Conservation (phyloP, 2,329 filamentous ascomycete species). For the Colletotrichum plurivorum region DNA sequence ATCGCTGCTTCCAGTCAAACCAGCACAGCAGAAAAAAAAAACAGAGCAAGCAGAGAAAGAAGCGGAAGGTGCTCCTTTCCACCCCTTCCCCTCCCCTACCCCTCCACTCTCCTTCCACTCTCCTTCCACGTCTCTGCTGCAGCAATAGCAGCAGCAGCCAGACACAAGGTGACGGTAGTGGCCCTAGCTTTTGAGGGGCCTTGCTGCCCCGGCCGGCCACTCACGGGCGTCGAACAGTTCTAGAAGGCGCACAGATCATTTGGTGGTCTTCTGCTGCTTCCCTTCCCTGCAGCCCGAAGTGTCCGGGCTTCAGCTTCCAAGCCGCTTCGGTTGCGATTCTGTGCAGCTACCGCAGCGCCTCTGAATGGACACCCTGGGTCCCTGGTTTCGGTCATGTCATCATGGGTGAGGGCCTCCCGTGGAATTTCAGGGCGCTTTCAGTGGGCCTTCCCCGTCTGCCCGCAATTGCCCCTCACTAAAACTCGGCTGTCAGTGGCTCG, state of each 20-base stretch:
- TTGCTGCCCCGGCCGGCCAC: slow-evolving; percentile 36
- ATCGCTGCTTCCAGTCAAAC: slow-evolving; percentile 40
- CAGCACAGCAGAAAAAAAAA: slow-evolving; percentile 14
- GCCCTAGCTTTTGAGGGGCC: slow-evolving; percentile 40
- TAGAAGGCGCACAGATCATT: slow-evolving; percentile 43
- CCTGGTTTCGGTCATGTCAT: slow-evolving; percentile 41
- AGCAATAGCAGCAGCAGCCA: not conserved
- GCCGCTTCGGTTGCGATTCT: slow-evolving; percentile 42
- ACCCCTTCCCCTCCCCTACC: not conserved
- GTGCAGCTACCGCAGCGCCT: slow-evolving; percentile 34
- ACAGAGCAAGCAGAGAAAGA: not conserved
- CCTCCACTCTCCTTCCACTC: not conserved
- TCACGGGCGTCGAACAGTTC: slow-evolving; percentile 43
- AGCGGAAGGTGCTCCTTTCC: slow-evolving; percentile 24
- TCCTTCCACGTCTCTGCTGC: not conserved
- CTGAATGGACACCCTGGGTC: slow-evolving; percentile 36
- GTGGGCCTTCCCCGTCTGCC: slow-evolving; percentile 38
- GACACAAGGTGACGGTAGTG: slow-evolving; percentile 27
- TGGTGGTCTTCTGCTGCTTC: slow-evolving; percentile 18
- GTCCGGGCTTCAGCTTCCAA: slow-evolving; percentile 43
- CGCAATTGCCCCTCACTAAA: slow-evolving; percentile 38
- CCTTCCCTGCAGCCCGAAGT: slow-evolving; percentile 39
- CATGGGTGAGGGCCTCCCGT: slow-evolving; percentile 34
- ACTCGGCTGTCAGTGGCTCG: slow-evolving; percentile 31
- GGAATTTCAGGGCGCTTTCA: slow-evolving; percentile 41